Evolutionary conservation across 2,329 filamentous ascomycete species (phyloP), one percentile per base, ranked within the genome.

Genomic region (Pseudogymnoascus sp.): DNA sequence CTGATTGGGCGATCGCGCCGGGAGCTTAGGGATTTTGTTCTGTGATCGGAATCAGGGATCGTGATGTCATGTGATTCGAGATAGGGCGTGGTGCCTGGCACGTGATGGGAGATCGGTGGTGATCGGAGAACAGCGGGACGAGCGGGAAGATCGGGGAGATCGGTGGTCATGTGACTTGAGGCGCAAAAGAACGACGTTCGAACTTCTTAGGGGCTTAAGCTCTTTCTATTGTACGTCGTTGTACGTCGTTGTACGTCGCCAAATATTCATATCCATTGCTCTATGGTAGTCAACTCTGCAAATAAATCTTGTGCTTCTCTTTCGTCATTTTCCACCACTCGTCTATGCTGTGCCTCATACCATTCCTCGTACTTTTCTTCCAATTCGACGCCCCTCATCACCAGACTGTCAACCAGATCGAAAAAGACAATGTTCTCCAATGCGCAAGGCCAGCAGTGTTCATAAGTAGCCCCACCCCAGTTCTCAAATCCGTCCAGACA

Each of bases 21-120:
- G 47, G 47, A 53, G 47, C 47, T 53, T 53, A 53, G 47, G 47
- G 47, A 53, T 53, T 53, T 53, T 53, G 47, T 53, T 53, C 47
- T 53, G 47, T 53, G 47, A 53, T 53, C 8, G 44, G 15, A 53
- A 53, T 53, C 23, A 4, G 11, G 47, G 47, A 28, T 53, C 1
- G 15, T 53, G 47, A 31, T 53, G 47, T 53, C 47, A 53, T 53
- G 47, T 53, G 47, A 53, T 15, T 23, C 47, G 23, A 5, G 23
- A 4, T 17, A 17, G 21, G 28, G 44, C 15, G 15, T 53, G 15
- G 47, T 53, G 15, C 47, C 47, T 53, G 47, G 26, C 26, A 50
- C 44, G 44, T 50, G 44, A 50, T 23, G 0, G 2, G 19, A 15
- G 21, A 50, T 26, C 13, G 10, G 21, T 53, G 15, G 23, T 53